Evolutionary conservation across 371 early-diverging fungal genomes (phyloP).

Genomic region (Parasitella parasitica): DNA sequence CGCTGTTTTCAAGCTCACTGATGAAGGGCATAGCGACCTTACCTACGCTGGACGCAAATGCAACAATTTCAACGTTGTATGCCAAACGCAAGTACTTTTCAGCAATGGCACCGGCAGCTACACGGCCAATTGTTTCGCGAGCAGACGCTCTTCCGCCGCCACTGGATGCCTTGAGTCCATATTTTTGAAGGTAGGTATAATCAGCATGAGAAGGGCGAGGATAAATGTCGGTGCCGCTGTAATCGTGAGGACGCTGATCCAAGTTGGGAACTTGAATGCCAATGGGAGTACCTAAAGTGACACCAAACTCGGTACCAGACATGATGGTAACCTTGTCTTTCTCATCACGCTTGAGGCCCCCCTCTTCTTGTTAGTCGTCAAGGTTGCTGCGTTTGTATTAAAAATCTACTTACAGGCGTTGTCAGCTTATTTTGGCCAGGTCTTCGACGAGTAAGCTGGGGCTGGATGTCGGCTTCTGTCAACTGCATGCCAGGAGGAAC

Average conservation of each 20-base stretch:
- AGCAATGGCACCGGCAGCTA: conserved; percentile 95
- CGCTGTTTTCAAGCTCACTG: conserved; percentile 49
- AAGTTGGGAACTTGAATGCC: conserved; percentile 89
- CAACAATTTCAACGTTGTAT: conserved; percentile 89
- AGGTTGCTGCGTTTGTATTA: not conserved
- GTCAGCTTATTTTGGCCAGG: conserved; percentile 96
- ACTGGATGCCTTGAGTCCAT: conserved; percentile 91
- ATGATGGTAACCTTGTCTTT: conserved; percentile 75
- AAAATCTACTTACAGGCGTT: conserved; percentile 74
- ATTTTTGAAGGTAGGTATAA: conserved; percentile 95
- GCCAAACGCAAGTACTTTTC: conserved; percentile 87
- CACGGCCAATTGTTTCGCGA: conserved; percentile 96
- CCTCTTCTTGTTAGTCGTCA: too few species aligned
- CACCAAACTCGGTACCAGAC: conserved; percentile 92
- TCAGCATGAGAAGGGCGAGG: conserved; percentile 98
- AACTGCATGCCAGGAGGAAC: conserved; percentile 92
- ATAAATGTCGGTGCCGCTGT: conserved; percentile 88
- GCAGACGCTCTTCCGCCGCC: conserved; percentile 97
- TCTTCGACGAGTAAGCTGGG: conserved; percentile 87
- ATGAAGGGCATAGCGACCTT: conserved; percentile 75
- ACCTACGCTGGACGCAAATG: conserved; percentile 92
- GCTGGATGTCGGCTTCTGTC: conserved; percentile 89
- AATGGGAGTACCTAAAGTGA: conserved; percentile 94
- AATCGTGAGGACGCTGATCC: conserved; percentile 96
- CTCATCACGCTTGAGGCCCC: conserved; percentile 35